A percentile compares a stretch with the other conserved stretches of the same genome.
phyloP scores from a whole-genome alignment of 768 basidiomycete species.

The Neoboletus brunneissimus region DNA sequence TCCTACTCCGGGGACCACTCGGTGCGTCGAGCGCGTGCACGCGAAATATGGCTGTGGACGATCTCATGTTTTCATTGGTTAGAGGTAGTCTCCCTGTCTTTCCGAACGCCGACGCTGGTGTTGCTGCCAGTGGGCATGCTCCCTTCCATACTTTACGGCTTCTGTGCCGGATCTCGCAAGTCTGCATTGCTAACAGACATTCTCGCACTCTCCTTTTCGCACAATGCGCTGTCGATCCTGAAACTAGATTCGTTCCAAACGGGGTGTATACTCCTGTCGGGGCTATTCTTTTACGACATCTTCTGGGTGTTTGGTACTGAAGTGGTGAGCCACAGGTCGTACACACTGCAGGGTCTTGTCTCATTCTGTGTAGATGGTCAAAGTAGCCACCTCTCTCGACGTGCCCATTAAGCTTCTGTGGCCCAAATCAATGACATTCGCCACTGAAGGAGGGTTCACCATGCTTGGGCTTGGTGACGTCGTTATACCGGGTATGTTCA shows the following conservation, averaged over 20 bases:
- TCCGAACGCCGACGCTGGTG: conserved; percentile 55
- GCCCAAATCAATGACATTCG: conserved; percentile 63
- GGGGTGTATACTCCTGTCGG: conserved; percentile 75
- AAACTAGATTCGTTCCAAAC: conserved; percentile 89
- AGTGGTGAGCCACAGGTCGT: conserved; percentile 54
- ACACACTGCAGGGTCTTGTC: neutral
- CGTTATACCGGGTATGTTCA: conserved; percentile 63
- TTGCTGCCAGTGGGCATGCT: conserved; percentile 58
- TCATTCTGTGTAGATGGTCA: conserved; percentile 67
- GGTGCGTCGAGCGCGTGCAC: conserved; percentile 34
- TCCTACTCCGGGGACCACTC: conserved; percentile 44
- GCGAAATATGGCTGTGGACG: neutral
- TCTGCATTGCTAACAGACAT: conserved; percentile 78
- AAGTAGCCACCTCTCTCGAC: conserved; percentile 86
- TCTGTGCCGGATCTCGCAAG: conserved; percentile 43
- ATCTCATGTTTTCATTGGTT: conserved; percentile 11
- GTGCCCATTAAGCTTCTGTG: conserved; percentile 92
- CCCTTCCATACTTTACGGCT: conserved; percentile 64
- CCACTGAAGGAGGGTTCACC: conserved; percentile 59
- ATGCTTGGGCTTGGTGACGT: conserved; percentile 95
- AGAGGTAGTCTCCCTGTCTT: conserved; percentile 43
- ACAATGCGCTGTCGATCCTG: conserved; percentile 74
- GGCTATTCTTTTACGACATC: conserved; percentile 90
- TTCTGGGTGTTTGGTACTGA: conserved; percentile 93
- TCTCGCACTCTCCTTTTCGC: conserved; percentile 71